These are phyloP conservation scores for Hypocreales sp. DNA, from an alignment of 2,329 filamentous ascomycete genomes.

Conservation along the genomic window DNA sequence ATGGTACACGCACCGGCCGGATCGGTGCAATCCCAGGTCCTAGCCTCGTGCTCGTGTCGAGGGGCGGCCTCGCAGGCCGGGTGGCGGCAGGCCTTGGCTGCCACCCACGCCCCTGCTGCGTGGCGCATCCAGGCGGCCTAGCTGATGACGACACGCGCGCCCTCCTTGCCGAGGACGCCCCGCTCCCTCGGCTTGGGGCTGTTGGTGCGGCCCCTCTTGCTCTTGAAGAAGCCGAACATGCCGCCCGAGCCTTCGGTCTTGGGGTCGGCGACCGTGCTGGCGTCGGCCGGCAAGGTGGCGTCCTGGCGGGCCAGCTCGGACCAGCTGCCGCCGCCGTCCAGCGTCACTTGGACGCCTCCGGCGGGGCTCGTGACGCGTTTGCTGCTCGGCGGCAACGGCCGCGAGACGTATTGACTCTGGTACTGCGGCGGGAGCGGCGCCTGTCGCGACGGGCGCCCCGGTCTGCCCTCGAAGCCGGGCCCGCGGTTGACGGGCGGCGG, in stretches of 20 bases:
- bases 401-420: conserved; percentile 28
- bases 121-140: too few relatives aligned
- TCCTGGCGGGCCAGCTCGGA: conserved; percentile 78
- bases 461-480: conserved; percentile 10
- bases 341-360: conserved; percentile 78
- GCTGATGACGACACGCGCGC: conserved; percentile 68
- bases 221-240: conserved; percentile 77
- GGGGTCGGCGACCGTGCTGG: conserved; percentile 33
- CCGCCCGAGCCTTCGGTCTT: conserved; percentile 50
- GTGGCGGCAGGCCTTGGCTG: too few relatives aligned
- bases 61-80: too few relatives aligned
- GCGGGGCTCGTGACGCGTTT: conserved; percentile 61
- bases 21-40: too few relatives aligned
- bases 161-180: conserved; percentile 88
- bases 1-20: too few relatives aligned
- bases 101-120: too few relatives aligned
- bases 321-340: conserved; percentile 84
- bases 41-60: too few relatives aligned
- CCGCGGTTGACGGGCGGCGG: conserved; percentile 3
- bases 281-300: conserved; percentile 55
- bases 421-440: conserved; percentile 28
- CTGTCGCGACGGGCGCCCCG: conserved; percentile 10
- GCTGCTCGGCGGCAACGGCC: conserved; percentile 36
- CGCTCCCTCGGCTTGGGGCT: conserved; percentile 91
- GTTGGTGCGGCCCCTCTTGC: conserved; percentile 79